These are phyloP conservation scores for Globisporangium apiculatum DNA, from an alignment of 352 stramenopile species.

Conservation along the genomic window DNA sequence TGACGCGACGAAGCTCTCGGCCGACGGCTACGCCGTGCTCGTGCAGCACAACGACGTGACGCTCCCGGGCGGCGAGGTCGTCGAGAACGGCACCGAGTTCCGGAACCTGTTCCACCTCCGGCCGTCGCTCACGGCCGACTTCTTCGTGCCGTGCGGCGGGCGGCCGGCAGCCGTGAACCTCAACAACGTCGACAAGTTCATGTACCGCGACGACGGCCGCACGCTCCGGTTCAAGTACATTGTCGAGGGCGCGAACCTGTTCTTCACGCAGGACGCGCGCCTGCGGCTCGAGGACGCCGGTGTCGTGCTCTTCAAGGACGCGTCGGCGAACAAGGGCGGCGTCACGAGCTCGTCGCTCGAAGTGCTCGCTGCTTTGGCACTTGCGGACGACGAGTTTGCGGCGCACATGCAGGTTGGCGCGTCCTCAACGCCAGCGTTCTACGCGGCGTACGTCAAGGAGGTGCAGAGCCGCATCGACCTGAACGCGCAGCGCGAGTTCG, in stretches of 20 bases:
- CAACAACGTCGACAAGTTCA: constrained; percentile 92
- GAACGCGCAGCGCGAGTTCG: constrained; percentile 75
- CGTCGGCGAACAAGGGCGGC: constrained; percentile 87
- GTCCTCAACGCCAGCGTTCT: constrained; percentile 54
- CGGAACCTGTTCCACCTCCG: constrained; percentile 97
- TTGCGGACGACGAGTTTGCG: constrained; percentile 72
- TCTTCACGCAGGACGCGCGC: constrained; percentile 94
- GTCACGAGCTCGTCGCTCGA: constrained; percentile 78
- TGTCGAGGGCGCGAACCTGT: constrained; percentile 97
- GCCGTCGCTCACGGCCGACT: constrained; percentile 87
- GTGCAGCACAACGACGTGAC: constrained; percentile 69
- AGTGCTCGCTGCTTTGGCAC: constrained; percentile 62
- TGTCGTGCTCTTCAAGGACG: constrained; percentile 97
- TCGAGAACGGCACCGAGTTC: constrained; percentile 93
- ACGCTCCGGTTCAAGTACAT: constrained; percentile 92
- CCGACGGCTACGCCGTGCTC: constrained; percentile 57
- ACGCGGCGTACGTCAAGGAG: constrained; percentile 71
- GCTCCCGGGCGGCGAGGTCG: constrained; percentile 53
- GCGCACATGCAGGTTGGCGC: constrained; percentile 79
- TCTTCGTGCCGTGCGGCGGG: constrained; percentile 95
- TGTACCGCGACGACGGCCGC: constrained; percentile 58
- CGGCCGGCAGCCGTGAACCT: constrained; percentile 94
- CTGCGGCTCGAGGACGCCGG: constrained; percentile 91
- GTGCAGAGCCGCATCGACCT: constrained; percentile 74
- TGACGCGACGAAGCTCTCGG: constrained; percentile 63